Percentiles rank a stretch among this genome's conserved stretches.
Conservation (phyloP, 2,329 filamentous ascomycete species). For the Fusarium sp. region DNA sequence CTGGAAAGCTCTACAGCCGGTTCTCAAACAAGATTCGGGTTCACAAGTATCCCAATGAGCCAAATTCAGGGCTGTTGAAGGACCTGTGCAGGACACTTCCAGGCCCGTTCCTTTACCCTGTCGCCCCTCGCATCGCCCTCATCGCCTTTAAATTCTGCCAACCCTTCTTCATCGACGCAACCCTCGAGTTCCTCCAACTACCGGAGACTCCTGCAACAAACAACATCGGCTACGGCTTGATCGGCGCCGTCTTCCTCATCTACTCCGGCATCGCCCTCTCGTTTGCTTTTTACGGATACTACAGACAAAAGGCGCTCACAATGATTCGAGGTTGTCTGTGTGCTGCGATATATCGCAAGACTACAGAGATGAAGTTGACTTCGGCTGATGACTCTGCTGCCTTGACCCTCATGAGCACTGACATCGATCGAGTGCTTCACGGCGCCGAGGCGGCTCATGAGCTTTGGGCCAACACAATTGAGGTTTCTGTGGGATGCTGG, state of each 20-base stretch:
- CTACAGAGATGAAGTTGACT: slow-evolving; percentile 46
- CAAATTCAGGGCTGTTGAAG: slow-evolving; percentile 46
- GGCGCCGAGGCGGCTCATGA: slow-evolving; percentile 54
- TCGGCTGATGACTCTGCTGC: slow-evolving; percentile 54
- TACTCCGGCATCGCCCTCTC: slow-evolving; percentile 57
- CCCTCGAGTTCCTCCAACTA: slow-evolving; percentile 50
- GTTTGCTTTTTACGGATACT: slow-evolving; percentile 54
- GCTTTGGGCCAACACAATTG: slow-evolving; percentile 54
- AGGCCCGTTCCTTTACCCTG: slow-evolving; percentile 49
- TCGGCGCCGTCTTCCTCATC: slow-evolving; percentile 54
- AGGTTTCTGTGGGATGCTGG: slow-evolving; percentile 59
- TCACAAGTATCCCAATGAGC: slow-evolving; percentile 39
- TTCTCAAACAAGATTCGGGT: slow-evolving; percentile 36
- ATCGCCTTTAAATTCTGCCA: slow-evolving; percentile 57
- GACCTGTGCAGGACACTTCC: slow-evolving; percentile 47
- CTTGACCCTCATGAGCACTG: slow-evolving; percentile 61
- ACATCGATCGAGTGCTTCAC: slow-evolving; percentile 56
- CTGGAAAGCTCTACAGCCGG: slow-evolving; percentile 29
- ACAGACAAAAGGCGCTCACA: slow-evolving; percentile 47
- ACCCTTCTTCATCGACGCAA: slow-evolving; percentile 56
- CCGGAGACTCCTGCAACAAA: slow-evolving; percentile 24
- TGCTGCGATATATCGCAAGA: slow-evolving; percentile 50
- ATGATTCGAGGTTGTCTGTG: slow-evolving; percentile 51
- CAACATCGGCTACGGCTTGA: slow-evolving; percentile 55
- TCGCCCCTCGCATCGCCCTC: slow-evolving; percentile 52